Evolutionary conservation across 73 alveolate species (phyloP), one percentile per base, ranked within the genome.

Genomic region (Breviolum minutum): DNA sequence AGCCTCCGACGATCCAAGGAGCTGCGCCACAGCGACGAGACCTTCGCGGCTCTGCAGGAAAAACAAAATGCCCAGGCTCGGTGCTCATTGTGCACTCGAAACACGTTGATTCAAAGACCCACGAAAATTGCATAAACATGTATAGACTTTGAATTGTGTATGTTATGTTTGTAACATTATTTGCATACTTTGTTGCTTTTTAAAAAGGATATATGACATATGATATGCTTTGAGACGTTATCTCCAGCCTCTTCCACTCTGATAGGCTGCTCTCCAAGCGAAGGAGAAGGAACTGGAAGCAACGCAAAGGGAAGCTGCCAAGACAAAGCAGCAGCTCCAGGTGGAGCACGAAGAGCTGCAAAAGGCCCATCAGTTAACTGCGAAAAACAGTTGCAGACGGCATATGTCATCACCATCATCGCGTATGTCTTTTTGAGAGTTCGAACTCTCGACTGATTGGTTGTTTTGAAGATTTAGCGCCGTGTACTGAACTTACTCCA

Each of bases 1-100:
- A 63, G 80, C 76, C 63, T 86, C 80, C 62, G 9, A n/a, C 94
- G 94, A 62, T 86, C 94, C 94, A 86, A 86, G 94, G 80, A 86
- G 94, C 94, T 63, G 74, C 64, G 80, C 64, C 94, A 86, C 94
- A 86, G 94, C 94, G 80, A 86, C 27, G 94, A 62, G 62, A 86
- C 94, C 94, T 86, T 62, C 80, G 94, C 94, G 17, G 94, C 80
- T 27, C 80, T 86, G 80, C 11, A 63, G 63, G 64, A 17, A 8
- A 61, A 63, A 30, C 64, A n/a, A 7, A 30, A 63, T 10, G 79
- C 94, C 76, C 94, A 86, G 94, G 94, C 79, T n/a, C 94, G 30
- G 54, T 40, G 54, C 54, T 40, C 54, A 3, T 40, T 40, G 54
- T 40, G 54, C 54, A 40, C 54, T 17, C 77, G 77, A 40, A 40